phyloP scores from a whole-genome alignment of 805 yeast genomes.

The Wickerhamomyces xylosicus region DNA sequence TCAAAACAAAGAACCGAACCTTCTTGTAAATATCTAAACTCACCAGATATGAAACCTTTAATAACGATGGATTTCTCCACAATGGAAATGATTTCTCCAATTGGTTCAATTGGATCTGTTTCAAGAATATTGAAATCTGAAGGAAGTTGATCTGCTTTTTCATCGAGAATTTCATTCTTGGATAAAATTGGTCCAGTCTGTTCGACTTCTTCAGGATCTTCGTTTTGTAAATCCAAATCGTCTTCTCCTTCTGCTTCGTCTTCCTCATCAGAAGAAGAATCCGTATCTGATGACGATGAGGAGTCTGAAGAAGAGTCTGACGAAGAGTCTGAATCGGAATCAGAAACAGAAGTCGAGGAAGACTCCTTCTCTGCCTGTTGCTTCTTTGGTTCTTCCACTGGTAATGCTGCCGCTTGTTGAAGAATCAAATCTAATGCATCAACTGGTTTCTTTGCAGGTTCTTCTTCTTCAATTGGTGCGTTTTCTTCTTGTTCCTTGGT shows the following conservation, averaged over 20 bases:
- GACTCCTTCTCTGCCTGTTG: no score
- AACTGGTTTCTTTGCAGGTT: not conserved
- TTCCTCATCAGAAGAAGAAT: not conserved
- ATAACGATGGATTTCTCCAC: constrained; percentile 68
- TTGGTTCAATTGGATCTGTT: constrained; percentile 54
- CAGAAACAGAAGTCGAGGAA: no score
- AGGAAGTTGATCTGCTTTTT: constrained; percentile 57
- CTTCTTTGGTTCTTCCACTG: no score
- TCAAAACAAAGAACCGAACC: constrained; percentile 71
- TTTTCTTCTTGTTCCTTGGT: no score
- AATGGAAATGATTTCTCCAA: constrained; percentile 60
- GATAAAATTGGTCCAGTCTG: constrained; percentile 55
- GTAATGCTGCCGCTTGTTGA: no score
- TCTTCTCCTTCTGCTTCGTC: not conserved
- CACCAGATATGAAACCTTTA: constrained; percentile 70
- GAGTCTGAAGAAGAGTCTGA: not conserved
- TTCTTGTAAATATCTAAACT: constrained; percentile 72
- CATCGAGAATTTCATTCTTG: constrained; percentile 66
- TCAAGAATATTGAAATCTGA: constrained; percentile 48
- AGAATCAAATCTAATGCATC: not conserved
- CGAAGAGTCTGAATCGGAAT: no score
- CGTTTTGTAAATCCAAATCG: no score
- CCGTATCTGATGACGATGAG: not conserved
- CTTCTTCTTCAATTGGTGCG: no score
- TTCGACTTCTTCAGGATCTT: not conserved